A percentile compares a stretch with the other conserved stretches of the same genome.
These are phyloP conservation scores for Aspergillus ibericus DNA, from an alignment of 2,329 filamentous ascomycete genomes.

Conservation along the genomic window DNA sequence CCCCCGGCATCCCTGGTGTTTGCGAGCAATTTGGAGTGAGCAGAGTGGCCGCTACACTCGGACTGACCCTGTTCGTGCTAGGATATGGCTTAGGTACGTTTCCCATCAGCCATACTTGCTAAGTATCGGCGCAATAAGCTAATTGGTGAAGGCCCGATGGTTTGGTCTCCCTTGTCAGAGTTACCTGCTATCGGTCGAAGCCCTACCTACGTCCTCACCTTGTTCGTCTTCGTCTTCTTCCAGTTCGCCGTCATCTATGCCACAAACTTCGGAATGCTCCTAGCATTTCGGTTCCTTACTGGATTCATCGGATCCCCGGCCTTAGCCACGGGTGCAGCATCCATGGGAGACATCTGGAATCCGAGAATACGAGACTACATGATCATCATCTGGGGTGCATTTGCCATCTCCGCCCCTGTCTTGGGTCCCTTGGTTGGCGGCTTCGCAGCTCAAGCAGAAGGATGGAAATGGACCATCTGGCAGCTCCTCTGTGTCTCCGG, in stretches of 20 bases:
- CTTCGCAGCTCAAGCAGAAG: constrained; percentile 57
- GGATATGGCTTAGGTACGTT: constrained; percentile 43
- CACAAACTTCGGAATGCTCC: constrained; percentile 53
- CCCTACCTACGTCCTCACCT: constrained; percentile 50
- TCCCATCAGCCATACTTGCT: background rate
- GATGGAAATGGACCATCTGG: constrained; percentile 64
- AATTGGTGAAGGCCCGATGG: constrained; percentile 42
- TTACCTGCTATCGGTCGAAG: constrained; percentile 53
- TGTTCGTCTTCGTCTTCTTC: constrained; percentile 52
- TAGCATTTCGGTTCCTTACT: constrained; percentile 54
- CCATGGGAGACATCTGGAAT: constrained; percentile 45
- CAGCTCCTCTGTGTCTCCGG: constrained; percentile 62
- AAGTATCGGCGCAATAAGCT: background rate
- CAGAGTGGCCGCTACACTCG: constrained; percentile 48
- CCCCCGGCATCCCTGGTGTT: constrained; percentile 45
- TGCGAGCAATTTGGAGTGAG: constrained; percentile 47
- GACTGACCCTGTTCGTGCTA: constrained; percentile 52
- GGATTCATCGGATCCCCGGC: constrained; percentile 52
- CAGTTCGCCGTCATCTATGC: constrained; percentile 51
- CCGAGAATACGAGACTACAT: constrained; percentile 53
- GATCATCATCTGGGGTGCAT: constrained; percentile 59
- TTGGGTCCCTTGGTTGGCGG: constrained; percentile 63
- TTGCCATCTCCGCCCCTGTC: constrained; percentile 49
- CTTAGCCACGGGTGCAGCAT: constrained; percentile 49
- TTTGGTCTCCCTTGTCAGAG: constrained; percentile 49